Evolutionary conservation across 371 early-diverging fungal species (phyloP).

Genomic region (Mucor lusitanicus): DNA sequence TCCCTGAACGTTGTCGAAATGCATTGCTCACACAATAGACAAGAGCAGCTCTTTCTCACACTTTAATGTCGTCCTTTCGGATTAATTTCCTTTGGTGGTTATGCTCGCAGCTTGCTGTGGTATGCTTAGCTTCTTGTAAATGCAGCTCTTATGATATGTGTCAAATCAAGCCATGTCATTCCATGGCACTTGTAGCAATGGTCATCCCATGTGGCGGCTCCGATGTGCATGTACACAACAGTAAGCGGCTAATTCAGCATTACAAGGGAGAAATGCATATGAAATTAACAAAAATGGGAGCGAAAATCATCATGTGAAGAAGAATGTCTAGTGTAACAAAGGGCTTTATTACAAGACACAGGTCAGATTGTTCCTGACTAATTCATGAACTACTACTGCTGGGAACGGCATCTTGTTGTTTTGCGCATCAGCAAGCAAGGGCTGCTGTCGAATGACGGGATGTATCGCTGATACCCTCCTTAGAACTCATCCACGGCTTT

Average conservation of each 20-base stretch:
- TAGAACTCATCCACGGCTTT: not conserved
- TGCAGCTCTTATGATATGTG: not conserved
- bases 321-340: not conserved
- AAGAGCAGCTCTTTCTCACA: not conserved
- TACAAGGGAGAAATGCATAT: not conserved
- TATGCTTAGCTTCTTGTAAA: not conserved
- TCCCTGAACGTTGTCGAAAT: too few species aligned
- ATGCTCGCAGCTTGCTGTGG: not conserved
- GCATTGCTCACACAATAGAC: too few species aligned
- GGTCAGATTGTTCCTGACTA: not conserved
- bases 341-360: not conserved
- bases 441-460: not conserved
- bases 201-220: not conserved
- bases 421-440: not conserved
- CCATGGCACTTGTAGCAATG: not conserved
- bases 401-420: not conserved
- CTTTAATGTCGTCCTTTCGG: not conserved
- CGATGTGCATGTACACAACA: not conserved
- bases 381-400: not conserved
- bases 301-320: conserved; percentile 1
- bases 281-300: not conserved
- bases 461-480: not conserved
- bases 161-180: not conserved
- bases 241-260: not conserved
- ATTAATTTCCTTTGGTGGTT: not conserved